phyloP scores from a whole-genome alignment of 305 asterid genomes.

The Rubia peregrina region DNA sequence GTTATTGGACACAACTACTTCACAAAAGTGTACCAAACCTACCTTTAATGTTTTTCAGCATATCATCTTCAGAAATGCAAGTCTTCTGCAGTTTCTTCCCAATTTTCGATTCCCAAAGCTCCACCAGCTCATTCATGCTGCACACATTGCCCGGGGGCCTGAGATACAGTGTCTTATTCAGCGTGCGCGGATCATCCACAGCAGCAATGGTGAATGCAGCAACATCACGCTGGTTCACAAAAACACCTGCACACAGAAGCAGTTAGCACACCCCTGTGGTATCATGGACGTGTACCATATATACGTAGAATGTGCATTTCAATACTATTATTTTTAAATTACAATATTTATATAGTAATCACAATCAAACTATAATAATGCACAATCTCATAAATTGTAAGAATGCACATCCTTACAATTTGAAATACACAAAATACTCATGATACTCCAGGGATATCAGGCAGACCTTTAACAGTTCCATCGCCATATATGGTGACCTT shows the following conservation, averaged over 20 bases:
- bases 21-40: neutral
- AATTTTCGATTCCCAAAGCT: conserved; percentile 71
- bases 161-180: conserved; percentile 56
- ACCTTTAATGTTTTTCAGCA: conserved; percentile 61
- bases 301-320: too few species aligned
- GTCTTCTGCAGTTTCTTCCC: conserved; percentile 50
- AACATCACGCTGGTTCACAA: conserved; percentile 69
- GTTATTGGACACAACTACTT: too few species aligned
- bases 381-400: too few species aligned
- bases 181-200: conserved; percentile 67
- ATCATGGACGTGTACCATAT: too few species aligned
- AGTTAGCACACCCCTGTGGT: neutral
- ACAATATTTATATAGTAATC: too few species aligned
- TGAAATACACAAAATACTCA: too few species aligned
- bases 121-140: conserved; percentile 72
- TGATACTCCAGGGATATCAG: too few species aligned
- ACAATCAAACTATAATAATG: too few species aligned
- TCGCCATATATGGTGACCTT: conserved; percentile 72
- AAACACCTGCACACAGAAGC: conserved; percentile 40
- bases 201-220: conserved; percentile 77
- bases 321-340: too few species aligned
- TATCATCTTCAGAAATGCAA: conserved; percentile 49
- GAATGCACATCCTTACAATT: too few species aligned
- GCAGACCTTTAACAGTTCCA: conserved; percentile 77
- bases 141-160: conserved; percentile 74